Evolutionary conservation across 1,139 yeast genomes (phyloP).

Genomic region (Candida tunisiensis): DNA sequence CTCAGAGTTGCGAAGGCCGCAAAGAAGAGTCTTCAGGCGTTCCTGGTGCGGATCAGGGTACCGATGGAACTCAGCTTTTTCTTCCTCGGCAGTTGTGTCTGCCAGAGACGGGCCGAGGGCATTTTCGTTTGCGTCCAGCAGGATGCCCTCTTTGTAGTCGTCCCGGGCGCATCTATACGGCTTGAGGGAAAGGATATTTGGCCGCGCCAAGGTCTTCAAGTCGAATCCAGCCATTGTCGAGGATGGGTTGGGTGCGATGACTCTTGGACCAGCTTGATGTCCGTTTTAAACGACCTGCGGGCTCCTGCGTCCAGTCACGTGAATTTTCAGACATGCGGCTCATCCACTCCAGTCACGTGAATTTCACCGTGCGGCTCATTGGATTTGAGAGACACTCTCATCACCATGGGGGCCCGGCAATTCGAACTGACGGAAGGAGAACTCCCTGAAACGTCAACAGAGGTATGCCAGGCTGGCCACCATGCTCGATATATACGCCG

Average conservation of each 20-base stretch:
- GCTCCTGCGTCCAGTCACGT: background rate
- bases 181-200: conserved; percentile 62
- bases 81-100: conserved; percentile 22
- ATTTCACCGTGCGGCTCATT: background rate
- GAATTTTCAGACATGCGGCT: too few relatives aligned
- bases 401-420: background rate
- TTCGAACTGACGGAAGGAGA: too few relatives aligned
- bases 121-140: conserved; percentile 92
- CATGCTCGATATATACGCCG: too few relatives aligned
- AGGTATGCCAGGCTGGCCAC: too few relatives aligned
- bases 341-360: too few relatives aligned
- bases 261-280: background rate
- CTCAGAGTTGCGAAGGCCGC: conserved; percentile 46
- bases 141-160: conserved; percentile 70
- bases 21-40: conserved; percentile 56
- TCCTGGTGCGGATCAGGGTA: conserved; percentile 95
- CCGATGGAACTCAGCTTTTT: conserved; percentile 44
- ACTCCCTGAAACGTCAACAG: too few relatives aligned
- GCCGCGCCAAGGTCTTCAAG: conserved; percentile 49
- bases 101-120: conserved; percentile 75
- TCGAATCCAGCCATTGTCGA: conserved; percentile 27
- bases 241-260: background rate
- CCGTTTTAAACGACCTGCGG: background rate
- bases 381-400: background rate
- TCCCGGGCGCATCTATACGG: conserved; percentile 97